Evolutionary conservation across 257 asterid species (phyloP), one percentile per base, ranked within the genome.

Genomic region (Nemophila menziesii): DNA sequence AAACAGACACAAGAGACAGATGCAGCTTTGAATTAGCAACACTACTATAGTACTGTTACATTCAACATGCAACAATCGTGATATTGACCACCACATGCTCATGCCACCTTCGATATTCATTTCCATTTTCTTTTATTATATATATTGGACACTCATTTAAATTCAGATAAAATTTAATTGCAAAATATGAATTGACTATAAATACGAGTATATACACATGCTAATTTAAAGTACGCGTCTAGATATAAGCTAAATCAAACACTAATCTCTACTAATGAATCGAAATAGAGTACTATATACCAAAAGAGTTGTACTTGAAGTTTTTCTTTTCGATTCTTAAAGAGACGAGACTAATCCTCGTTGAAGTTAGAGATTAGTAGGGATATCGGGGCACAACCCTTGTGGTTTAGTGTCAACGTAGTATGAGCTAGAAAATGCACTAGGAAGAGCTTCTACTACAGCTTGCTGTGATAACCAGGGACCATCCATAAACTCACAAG

Each of bases 51-150:
- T 34, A 21, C 44, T n/a, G n/a, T n/a, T n/a, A n/a, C n/a, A n/a
- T n/a, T n/a, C n/a, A n/a, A n/a, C 54, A 49, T 36, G 54, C 54
- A 36, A 14, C 9, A 33, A 19, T 36, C 44, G 44, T 49, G 54
- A 49, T 5, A 27, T 49, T 49, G 54, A 49, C 54, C 23, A 34
- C 10, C 16, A 13, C 54, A n/a, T 34, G 44, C 34, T 49, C 33
- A 12, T 20, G 34, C 21, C 54, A 33, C 37, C 33, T 1, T 29
- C 9, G 7, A 7, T n/a, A 29, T 29, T 47, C 41, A 16, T 14
- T 10, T 16, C n/a, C n/a, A 12, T 15, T 42, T 42, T 11, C 16
- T n/a, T 38, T 38, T 38, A 5, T n/a, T 20, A 38, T 0, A 38
- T 8, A 8, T 4, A 38, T 8, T n/a, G 17, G 17, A 38, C 15